phyloP scores from a whole-genome alignment of 176 grass and related monocot genomes.

The Paspalum notatum region DNA sequence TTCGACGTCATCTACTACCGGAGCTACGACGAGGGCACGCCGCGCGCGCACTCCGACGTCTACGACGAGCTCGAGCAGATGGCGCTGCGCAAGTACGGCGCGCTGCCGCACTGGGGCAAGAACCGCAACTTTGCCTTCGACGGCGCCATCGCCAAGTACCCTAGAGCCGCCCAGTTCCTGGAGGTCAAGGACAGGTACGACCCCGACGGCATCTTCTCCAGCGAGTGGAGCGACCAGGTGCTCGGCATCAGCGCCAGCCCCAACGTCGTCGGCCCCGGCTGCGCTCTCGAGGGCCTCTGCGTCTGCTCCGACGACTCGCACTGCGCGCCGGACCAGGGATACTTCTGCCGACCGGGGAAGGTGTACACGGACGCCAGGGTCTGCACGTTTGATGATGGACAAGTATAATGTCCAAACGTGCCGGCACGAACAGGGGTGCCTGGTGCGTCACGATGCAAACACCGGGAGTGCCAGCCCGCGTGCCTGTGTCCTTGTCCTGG shows the following conservation, averaged over 20 bases:
- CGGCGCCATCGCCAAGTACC: slow-evolving; percentile 38
- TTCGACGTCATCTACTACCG: slow-evolving; percentile 70
- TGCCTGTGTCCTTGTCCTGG: no score
- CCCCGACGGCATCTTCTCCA: slow-evolving; percentile 65
- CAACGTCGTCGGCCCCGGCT: background rate
- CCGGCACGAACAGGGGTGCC: no score
- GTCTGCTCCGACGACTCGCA: slow-evolving; percentile 44
- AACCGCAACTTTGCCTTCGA: slow-evolving; percentile 69
- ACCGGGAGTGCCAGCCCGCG: no score
- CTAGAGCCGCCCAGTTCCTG: slow-evolving; percentile 28
- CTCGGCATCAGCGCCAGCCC: slow-evolving; percentile 45
- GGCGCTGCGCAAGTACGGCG: slow-evolving; percentile 49
- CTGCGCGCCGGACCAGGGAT: slow-evolving; percentile 46
- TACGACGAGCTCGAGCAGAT: slow-evolving; percentile 40
- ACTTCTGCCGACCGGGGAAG: slow-evolving; percentile 37
- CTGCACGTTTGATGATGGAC: background rate
- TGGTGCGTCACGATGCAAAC: no score
- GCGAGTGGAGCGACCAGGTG: slow-evolving; percentile 75
- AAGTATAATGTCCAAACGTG: no score
- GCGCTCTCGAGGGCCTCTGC: slow-evolving; percentile 54
- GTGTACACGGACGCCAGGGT: slow-evolving; percentile 49
- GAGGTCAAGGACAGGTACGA: slow-evolving; percentile 51
- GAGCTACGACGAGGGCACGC: slow-evolving; percentile 10
- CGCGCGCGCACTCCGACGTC: slow-evolving; percentile 35
- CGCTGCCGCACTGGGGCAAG: slow-evolving; percentile 73